Base-by-base conservation (phyloP, 164 flowering plant species). In the Warburgia ugandensis region DNA sequence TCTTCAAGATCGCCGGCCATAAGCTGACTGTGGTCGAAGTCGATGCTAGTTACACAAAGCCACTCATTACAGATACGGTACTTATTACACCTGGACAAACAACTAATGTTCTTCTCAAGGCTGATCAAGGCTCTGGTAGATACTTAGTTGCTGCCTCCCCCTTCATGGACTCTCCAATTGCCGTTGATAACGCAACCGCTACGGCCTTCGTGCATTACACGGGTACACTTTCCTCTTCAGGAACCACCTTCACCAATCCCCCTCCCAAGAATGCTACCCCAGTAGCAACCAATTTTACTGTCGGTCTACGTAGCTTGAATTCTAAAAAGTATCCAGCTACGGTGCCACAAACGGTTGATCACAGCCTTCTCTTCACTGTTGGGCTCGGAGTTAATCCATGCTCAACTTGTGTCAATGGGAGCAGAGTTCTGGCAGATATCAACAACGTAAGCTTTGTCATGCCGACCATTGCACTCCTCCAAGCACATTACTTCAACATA, bases 171-270 rank as follows among this genome's bases (percentile, higher is more conserved):
- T 43, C 20, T 2, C n/a, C 21, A 3, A 45, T 23, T 0, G 41
- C 85, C n/a, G 83, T 89, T 37, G 89, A 85, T 68, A 85, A 89
- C 69, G 81, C 92, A 49, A 85, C 91, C 45, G 76, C 94, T 35
- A 83, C 91, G 5, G 94, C 91, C 10, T 73, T 85, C 58, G 70
- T 85, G 0, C 73, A 78, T 41, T 88, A 80, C 78, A 59, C 1
- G 3, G 67, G 52, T 25, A 36, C 31, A 6, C 7, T 48, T 44
- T 0, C 6, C 16, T 13, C 50, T 10, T 5, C 43, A 21, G 56
- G 6, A 70, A 80, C 54, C 29, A 13, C 65, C 21, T 67, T 77
- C 8, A 66, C 67, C n/a, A 10, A 10, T n/a, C 44, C 84, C 74
- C 94, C 94, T 13, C 73, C 71, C 32, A 80, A 36, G 63, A 88